Evolutionary conservation across 768 basidiomycete genomes (phyloP).

Genomic region (Collybia mongolica): DNA sequence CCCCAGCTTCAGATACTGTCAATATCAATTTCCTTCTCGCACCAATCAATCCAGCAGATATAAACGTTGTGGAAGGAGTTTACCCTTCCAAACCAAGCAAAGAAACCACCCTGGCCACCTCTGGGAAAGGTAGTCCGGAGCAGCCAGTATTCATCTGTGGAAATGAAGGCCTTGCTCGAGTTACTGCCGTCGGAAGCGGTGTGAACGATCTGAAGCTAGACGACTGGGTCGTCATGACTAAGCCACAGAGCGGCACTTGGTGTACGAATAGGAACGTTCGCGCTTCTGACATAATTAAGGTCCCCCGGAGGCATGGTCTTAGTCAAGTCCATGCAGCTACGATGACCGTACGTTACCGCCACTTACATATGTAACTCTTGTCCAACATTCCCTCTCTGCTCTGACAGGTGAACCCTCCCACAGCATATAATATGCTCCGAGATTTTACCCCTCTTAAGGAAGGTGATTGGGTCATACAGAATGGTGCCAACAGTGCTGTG

Average conservation of each 20-base stretch:
- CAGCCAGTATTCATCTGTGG: constrained; percentile 60
- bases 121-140: constrained; percentile 28
- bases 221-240: constrained; percentile 77
- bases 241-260: constrained; percentile 78
- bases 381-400: background rate
- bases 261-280: constrained; percentile 51
- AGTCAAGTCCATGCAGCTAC: constrained; percentile 72
- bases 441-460: constrained; percentile 62
- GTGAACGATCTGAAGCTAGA: constrained; percentile 46
- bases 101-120: constrained; percentile 29
- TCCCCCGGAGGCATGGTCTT: constrained; percentile 47
- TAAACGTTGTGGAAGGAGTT: constrained; percentile 82
- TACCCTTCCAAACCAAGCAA: constrained; percentile 65
- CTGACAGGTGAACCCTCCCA: constrained; percentile 74
- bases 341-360: constrained; percentile 51
- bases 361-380: background rate
- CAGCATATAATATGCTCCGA: constrained; percentile 80
- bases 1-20: constrained; percentile 53
- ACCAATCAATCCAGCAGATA: constrained; percentile 80
- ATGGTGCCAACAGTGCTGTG: constrained; percentile 84
- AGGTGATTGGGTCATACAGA: constrained; percentile 84
- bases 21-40: constrained; percentile 70
- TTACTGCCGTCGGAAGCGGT: constrained; percentile 58
- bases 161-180: constrained; percentile 74
- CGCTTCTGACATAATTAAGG: constrained; percentile 55